Conservation (phyloP, 202 grass and related monocot species). For the Dendrocalamus latiflorus region DNA sequence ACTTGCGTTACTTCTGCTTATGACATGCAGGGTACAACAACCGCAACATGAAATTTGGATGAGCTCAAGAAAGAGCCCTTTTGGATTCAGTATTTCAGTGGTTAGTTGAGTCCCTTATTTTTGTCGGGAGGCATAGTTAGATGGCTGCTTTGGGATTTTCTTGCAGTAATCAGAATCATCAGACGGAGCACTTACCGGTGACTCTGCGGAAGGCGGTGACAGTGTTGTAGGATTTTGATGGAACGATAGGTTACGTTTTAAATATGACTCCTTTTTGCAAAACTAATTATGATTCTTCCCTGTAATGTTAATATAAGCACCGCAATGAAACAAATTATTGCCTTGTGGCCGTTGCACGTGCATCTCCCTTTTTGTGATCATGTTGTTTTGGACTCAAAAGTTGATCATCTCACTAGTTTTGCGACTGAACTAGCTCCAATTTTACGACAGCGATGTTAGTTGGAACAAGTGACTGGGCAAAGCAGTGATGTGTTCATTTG, state of each 20-base stretch:
- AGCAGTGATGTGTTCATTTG: too few species aligned
- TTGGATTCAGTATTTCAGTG: neutral
- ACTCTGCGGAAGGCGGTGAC: neutral
- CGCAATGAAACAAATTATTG: neutral
- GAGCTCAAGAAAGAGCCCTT: neutral
- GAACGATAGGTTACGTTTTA: neutral
- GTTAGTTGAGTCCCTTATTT: neutral
- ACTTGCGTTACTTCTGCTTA: neutral
- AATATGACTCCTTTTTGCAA: neutral
- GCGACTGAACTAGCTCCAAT: neutral
- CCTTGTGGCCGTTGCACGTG: neutral
- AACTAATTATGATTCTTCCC: neutral
- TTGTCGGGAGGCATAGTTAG: neutral
- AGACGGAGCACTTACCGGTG: neutral
- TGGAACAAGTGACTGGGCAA: neutral
- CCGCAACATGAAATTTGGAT: neutral
- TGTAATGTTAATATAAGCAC: neutral
- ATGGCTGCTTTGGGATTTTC: too few species aligned
- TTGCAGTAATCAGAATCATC: too few species aligned
- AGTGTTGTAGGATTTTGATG: neutral
- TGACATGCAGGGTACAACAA: slow-evolving; percentile 3
- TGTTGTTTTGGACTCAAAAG: neutral
- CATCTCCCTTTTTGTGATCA: neutral
- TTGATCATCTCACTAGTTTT: neutral
- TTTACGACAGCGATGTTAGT: neutral